Percentiles rank a stretch among this genome's conserved stretches.
Conservation (phyloP, 441 rosid species). For the Corymbia citriodora region DNA sequence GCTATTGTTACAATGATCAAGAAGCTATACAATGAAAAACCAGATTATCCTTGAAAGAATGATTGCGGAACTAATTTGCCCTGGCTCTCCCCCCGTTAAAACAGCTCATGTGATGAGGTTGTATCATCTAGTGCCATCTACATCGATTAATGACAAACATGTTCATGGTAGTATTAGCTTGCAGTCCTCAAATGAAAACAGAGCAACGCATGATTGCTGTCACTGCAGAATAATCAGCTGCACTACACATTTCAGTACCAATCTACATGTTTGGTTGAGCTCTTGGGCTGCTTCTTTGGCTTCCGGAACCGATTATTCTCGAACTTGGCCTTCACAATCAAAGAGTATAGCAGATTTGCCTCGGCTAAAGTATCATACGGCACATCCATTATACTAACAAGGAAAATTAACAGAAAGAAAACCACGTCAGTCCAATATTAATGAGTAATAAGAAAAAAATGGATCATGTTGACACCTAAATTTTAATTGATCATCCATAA, state of each 20-base stretch:
- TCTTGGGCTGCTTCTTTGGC: slow-evolving; percentile 74
- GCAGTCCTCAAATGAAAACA: neutral
- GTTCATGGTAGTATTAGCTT: neutral
- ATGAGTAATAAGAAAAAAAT: too few species aligned
- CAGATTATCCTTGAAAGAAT: neutral
- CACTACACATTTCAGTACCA: slow-evolving; percentile 32
- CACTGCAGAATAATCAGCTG: neutral
- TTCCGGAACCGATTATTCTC: slow-evolving; percentile 71
- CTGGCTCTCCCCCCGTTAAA: neutral
- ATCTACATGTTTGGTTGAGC: slow-evolving; percentile 64
- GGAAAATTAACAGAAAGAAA: neutral
- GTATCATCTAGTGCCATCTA: neutral
- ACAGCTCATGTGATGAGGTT: neutral
- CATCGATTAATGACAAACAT: neutral
- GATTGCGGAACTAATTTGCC: neutral
- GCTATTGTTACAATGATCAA: neutral
- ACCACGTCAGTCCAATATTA: too few species aligned
- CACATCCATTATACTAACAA: slow-evolving; percentile 41
- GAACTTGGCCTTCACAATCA: slow-evolving; percentile 65
- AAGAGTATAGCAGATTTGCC: slow-evolving; percentile 65
- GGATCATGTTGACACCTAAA: too few species aligned
- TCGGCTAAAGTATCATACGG: slow-evolving; percentile 73
- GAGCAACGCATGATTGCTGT: neutral
- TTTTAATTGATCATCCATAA: too few species aligned
- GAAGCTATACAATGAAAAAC: neutral